A percentile compares a stretch with the other conserved stretches of the same genome.
Conservation (phyloP, 139 green algal species). For the Micromonas pusilla region DNA sequence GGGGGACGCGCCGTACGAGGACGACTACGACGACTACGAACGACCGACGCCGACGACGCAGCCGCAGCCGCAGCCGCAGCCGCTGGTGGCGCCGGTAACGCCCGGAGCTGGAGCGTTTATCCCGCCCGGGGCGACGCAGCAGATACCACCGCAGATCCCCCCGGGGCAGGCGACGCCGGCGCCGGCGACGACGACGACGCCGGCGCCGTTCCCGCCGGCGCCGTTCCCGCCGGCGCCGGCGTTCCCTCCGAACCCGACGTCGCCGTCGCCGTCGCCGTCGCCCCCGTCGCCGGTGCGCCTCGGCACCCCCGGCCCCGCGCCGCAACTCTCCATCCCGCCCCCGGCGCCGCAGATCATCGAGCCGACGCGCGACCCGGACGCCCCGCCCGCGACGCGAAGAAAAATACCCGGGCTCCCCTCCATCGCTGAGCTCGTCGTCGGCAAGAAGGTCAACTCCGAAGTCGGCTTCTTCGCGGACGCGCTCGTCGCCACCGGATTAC, state of each 20-base stretch:
- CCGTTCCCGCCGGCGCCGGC: not conserved
- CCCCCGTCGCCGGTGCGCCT: not conserved
- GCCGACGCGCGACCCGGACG: no score
- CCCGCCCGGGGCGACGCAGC: no score
- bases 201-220: not conserved
- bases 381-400: no score
- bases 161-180: not conserved
- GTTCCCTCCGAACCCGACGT: not conserved
- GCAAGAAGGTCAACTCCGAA: not conserved
- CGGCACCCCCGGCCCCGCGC: not conserved
- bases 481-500: not conserved
- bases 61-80: not conserved
- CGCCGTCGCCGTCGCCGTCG: no score
- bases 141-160: not conserved
- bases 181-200: not conserved
- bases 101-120: no score
- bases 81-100: no score
- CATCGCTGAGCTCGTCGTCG: not conserved
- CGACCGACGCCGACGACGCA: no score
- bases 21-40: no score
- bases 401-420: not conserved
- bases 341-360: not conserved
- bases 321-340: not conserved
- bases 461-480: constrained; percentile 2
- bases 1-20: no score